A percentile compares a stretch with the other conserved stretches of the same genome.
phyloP scores from a whole-genome alignment of 208 protist genomes.

The Crithidia thermophila region DNA sequence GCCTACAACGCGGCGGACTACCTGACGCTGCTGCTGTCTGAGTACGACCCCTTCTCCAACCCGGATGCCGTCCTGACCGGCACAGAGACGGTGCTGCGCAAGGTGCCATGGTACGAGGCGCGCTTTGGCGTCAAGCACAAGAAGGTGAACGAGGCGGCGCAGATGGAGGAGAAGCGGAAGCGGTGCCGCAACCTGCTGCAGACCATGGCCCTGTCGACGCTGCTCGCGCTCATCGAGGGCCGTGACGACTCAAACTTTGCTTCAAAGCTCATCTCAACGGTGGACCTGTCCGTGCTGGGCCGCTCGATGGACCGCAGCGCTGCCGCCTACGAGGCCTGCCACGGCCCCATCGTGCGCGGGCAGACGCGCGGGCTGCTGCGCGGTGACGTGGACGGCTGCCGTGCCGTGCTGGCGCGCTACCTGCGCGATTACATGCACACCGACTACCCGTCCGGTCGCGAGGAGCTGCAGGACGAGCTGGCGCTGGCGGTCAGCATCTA shows the following conservation, averaged over 20 bases:
- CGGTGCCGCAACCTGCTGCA: constrained; percentile 29
- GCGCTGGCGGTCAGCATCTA: constrained; percentile 55
- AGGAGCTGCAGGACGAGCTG: constrained; percentile 64
- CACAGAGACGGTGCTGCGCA: constrained; percentile 25
- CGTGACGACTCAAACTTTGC: constrained; percentile 44
- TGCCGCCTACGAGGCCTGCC: constrained; percentile 31
- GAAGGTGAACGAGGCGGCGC: neutral
- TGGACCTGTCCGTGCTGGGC: constrained; percentile 41
- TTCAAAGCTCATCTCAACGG: constrained; percentile 37
- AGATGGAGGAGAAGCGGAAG: constrained; percentile 18
- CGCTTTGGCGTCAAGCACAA: constrained; percentile 1
- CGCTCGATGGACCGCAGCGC: constrained; percentile 53
- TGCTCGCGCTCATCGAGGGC: constrained; percentile 67
- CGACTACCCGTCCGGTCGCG: constrained; percentile 35
- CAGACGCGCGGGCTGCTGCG: constrained; percentile 31
- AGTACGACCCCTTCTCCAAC: constrained; percentile 16
- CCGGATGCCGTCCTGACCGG: constrained; percentile 16
- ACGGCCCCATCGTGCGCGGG: constrained; percentile 35
- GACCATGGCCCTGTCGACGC: constrained; percentile 37
- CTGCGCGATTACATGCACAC: constrained; percentile 41
- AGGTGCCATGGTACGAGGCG: constrained; percentile 17
- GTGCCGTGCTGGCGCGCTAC: constrained; percentile 33
- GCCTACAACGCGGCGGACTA: constrained; percentile 51
- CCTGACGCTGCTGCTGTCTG: constrained; percentile 44
- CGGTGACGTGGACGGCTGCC: constrained; percentile 31